A percentile compares a stretch with the other conserved stretches of the same genome.
phyloP scores from a whole-genome alignment of 768 basidiomycete species.

The Dentipellis sp. region DNA sequence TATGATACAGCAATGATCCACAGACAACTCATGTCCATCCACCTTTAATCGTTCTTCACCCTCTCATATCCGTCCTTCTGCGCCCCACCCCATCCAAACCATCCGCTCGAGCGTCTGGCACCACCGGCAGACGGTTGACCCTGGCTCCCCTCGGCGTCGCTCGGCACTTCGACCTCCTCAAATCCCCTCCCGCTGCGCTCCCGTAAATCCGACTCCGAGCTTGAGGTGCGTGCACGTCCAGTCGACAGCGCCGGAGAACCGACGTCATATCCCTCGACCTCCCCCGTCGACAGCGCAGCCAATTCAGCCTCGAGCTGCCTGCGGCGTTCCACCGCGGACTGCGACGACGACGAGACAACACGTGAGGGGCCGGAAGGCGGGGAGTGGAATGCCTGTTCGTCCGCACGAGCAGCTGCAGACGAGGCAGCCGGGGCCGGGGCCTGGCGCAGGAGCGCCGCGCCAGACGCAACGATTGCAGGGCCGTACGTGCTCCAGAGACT shows the following conservation, averaged over 20 bases:
- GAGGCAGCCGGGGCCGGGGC: not conserved
- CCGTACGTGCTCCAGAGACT: slow-evolving; percentile 77
- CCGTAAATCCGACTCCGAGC: slow-evolving; percentile 9
- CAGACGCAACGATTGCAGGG: slow-evolving; percentile 58
- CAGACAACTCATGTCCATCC: too few species aligned
- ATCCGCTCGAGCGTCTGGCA: slow-evolving; percentile 3
- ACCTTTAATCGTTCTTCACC: not conserved
- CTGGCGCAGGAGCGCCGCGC: slow-evolving; percentile 53
- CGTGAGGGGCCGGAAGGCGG: slow-evolving; percentile 24
- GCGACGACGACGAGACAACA: slow-evolving; percentile 13
- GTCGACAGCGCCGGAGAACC: slow-evolving; percentile 15
- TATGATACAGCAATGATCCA: too few species aligned
- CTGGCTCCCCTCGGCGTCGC: slow-evolving; percentile 55
- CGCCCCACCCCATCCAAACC: slow-evolving; percentile 11
- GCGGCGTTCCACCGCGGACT: not conserved
- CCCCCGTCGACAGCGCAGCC: not conserved
- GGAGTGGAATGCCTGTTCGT: slow-evolving; percentile 20
- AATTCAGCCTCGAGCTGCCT: slow-evolving; percentile 18
- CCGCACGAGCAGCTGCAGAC: not conserved
- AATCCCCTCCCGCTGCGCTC: slow-evolving; percentile 29
- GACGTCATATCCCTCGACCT: slow-evolving; percentile 8
- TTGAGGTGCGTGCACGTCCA: slow-evolving; percentile 37
- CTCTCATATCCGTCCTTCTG: not conserved
- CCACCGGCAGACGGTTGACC: not conserved
- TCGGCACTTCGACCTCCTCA: slow-evolving; percentile 65